These are phyloP conservation scores for Sutorius australiensis DNA, from an alignment of 768 basidiomycete species.

Conservation along the genomic window DNA sequence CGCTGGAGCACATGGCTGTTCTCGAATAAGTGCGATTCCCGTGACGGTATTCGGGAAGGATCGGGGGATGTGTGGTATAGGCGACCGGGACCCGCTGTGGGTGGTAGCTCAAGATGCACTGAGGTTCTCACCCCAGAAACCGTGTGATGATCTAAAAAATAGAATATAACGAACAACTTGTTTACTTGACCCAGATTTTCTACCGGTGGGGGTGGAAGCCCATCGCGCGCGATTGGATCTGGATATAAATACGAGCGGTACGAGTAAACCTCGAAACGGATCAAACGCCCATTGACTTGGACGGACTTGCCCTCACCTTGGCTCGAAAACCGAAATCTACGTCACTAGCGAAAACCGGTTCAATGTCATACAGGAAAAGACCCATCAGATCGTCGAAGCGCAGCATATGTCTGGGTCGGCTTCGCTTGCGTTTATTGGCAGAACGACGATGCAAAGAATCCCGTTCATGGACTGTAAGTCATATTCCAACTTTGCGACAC, in stretches of 20 bases:
- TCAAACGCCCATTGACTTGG: too few relatives aligned
- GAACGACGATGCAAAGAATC: too few relatives aligned
- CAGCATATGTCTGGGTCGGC: too few relatives aligned
- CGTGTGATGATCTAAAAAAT: conserved; percentile 20
- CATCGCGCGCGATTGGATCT: conserved; percentile 24
- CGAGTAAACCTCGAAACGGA: too few relatives aligned
- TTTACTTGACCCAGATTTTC: conserved; percentile 47
- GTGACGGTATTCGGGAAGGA: conserved; percentile 27
- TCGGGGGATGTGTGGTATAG: conserved; percentile 18
- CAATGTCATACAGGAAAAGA: too few relatives aligned
- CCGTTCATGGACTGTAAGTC: too few relatives aligned
- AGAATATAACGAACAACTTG: background rate
- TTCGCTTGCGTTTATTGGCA: too few relatives aligned
- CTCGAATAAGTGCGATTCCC: conserved; percentile 47
- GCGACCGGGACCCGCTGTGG: conserved; percentile 20
- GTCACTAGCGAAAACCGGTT: too few relatives aligned
- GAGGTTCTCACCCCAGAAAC: conserved; percentile 35
- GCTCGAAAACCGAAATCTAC: too few relatives aligned
- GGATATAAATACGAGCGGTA: conserved; percentile 17
- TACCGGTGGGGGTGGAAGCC: conserved; percentile 21
- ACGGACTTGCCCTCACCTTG: too few relatives aligned
- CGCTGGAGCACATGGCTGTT: conserved; percentile 38
- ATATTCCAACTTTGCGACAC: too few relatives aligned
- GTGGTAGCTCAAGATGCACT: background rate
- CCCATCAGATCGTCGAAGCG: too few relatives aligned